Conservation (phyloP, 768 basidiomycete genomes). For the Leccinum boreale region DNA sequence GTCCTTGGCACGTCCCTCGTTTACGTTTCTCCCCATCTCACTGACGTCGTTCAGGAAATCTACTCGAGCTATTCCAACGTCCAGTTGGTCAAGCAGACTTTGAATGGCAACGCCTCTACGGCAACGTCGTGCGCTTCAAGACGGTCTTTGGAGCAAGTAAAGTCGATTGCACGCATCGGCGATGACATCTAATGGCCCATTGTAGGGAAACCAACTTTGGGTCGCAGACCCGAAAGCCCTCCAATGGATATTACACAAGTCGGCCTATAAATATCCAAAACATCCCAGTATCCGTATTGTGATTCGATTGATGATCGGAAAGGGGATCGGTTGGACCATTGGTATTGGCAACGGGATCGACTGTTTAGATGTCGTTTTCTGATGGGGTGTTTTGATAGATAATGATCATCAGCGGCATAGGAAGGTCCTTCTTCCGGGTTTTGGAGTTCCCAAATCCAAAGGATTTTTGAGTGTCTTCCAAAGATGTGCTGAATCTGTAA, state of each 20-base stretch:
- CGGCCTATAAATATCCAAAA: constrained; percentile 44
- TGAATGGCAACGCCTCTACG: constrained; percentile 30
- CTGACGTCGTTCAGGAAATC: constrained; percentile 23
- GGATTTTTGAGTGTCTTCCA: constrained; percentile 50
- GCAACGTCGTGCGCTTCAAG: constrained; percentile 29
- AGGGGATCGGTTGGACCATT: background rate
- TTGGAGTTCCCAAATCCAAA: constrained; percentile 47
- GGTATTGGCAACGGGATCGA: background rate
- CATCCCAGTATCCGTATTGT: constrained; percentile 23
- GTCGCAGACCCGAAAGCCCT: constrained; percentile 48
- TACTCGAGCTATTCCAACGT: constrained; percentile 28
- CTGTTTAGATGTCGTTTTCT: background rate
- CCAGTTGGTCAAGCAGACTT: constrained; percentile 27
- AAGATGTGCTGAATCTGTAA: constrained; percentile 30
- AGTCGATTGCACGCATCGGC: background rate
- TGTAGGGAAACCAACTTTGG: constrained; percentile 43
- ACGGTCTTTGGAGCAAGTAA: constrained; percentile 23
- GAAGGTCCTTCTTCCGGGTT: constrained; percentile 54
- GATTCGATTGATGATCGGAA: background rate
- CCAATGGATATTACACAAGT: constrained; percentile 38
- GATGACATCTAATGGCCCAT: background rate
- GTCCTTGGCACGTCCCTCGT: constrained; percentile 7
- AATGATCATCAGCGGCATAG: constrained; percentile 51
- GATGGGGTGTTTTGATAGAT: constrained; percentile 15
- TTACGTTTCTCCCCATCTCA: background rate